Evolutionary conservation across 2,329 filamentous ascomycete genomes (phyloP), one percentile per base, ranked within the genome.

Genomic region (Aspergillus chevalieri): DNA sequence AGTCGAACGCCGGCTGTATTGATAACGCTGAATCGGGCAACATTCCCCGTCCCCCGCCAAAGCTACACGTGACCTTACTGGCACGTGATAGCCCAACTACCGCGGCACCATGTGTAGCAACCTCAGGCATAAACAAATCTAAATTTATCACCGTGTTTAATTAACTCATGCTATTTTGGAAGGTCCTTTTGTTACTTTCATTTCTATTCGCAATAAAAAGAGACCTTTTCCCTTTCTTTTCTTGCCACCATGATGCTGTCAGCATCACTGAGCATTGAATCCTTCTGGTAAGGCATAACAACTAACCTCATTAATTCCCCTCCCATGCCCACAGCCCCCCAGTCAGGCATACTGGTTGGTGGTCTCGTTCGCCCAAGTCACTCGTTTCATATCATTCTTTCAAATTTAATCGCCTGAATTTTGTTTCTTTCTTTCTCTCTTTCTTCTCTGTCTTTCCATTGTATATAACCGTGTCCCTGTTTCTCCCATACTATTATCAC

Each of bases 391-490:
- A 36, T 21, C 26, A 12, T 17, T 41, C 38, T 41, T 12, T 22
- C 38, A 41, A 41, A 41, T 22, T 41, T 19, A 22, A 44, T 44
- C 24, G 26, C 30, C 42, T 26, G 30, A 19, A 14, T 38, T 14
- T 22, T 46, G 39, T 43, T 33, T 39, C 34, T 45, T 45, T 45
- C 33, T 44, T 47, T 44, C 34, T 47, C 39, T 15, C 15, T 49
- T 30, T 34, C 38, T 15, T 34, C 22, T 45, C 28, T 46, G 44
- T 47, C 21, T 22, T 46, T n/a, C 12, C 14, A 15, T 41, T 21
- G 8, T 19, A 41, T 22, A 12, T 21, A 15, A 12, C 12, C 17
- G 10, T 21, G 38, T 41, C 9, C 22, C 17, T 19, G 17, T 14
- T 21, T 41, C 10, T 41, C 17, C 10, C 19, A 19, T 19, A 19